Evolutionary conservation across 768 basidiomycete genomes (phyloP), one percentile per base, ranked within the genome.

Genomic region (Leccinellum rugosiceps): DNA sequence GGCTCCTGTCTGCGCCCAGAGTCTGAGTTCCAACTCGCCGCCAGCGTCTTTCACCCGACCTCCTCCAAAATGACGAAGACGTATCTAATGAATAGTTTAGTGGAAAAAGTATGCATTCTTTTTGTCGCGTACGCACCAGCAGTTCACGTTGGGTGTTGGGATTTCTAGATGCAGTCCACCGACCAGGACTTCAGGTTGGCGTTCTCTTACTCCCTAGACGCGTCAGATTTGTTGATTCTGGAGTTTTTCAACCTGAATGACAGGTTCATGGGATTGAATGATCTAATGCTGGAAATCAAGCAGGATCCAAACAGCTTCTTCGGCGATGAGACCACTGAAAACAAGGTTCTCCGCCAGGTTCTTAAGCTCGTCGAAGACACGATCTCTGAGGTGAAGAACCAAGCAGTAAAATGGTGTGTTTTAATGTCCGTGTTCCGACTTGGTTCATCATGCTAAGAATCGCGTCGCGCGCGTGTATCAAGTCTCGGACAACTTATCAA

Each of bases 331-430:
- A 65, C 78, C 5, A 83, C 87, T 31, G 97, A 99, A 78, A 85
- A 78, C 70, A 90, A 89, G 69, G 86, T 96, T 51, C 80, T 96
- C 48, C 84, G 83, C 43, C 86, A 90, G 70, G 94, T 98, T 1
- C 78, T 98, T 44, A 78, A 84, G 32, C 82, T 98, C 19, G 88
- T 98, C 5, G 90, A 92, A 68, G 97, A 99, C 76, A 89, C 88
- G 74, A 98, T 95, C 63, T 94, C 94, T 8, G 97, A 99, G 77
- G 97, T 98, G 62, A 98, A 98, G 79, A 97, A 97, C 68, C 89
- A 92, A 71, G 93, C 94, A 2, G 96, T 97, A 11, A 94, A 95
- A 77, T 95, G 94, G 96, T 91, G 64, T 70, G 32, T 49, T n/a
- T n/a, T 35, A 2, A 41, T 25, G 19, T 51, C 23, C 32, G 11